Conservation (phyloP, 192 early-diverging fungal species). For the Funneliformis geosporum region DNA sequence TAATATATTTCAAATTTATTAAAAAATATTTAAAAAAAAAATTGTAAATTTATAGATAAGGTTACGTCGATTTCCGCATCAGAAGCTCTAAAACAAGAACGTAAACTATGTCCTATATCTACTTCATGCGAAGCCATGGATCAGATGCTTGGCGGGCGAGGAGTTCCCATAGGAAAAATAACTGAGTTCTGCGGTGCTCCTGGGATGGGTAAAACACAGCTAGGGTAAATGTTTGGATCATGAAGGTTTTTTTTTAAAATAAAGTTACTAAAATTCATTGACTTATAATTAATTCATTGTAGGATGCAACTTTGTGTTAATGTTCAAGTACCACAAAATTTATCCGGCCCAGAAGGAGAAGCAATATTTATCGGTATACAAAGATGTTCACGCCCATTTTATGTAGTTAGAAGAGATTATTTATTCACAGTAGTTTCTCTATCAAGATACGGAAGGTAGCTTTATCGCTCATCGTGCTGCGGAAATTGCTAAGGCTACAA, state of each 20-base stretch:
- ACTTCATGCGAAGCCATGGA: conserved; percentile 46
- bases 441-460: conserved; percentile 31
- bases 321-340: conserved; percentile 31
- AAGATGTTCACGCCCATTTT: neutral
- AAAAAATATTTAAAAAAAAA: neutral
- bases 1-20: neutral
- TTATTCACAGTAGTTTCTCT: neutral
- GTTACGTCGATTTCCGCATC: conserved; percentile 41
- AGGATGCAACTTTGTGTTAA: conserved; percentile 32
- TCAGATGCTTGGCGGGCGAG: conserved; percentile 42
- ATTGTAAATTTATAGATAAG: conserved; percentile 14
- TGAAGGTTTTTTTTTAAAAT: neutral
- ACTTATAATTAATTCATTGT: neutral
- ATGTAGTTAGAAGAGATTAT: neutral
- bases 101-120: conserved; percentile 33
- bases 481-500: conserved; percentile 21
- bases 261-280: no score
- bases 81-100: conserved; percentile 38
- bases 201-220: conserved; percentile 56
- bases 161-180: conserved; percentile 45
- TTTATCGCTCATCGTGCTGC: conserved; percentile 23
- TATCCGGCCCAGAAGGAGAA: conserved; percentile 26
- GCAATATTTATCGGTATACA: conserved; percentile 29
- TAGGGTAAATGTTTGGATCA: conserved; percentile 37
- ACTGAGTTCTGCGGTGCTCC: conserved; percentile 54